A percentile compares a stretch with the other conserved stretches of the same genome.
These are phyloP conservation scores for Sporothrix mexicana DNA, from an alignment of 2,329 filamentous ascomycete genomes.

Conservation along the genomic window DNA sequence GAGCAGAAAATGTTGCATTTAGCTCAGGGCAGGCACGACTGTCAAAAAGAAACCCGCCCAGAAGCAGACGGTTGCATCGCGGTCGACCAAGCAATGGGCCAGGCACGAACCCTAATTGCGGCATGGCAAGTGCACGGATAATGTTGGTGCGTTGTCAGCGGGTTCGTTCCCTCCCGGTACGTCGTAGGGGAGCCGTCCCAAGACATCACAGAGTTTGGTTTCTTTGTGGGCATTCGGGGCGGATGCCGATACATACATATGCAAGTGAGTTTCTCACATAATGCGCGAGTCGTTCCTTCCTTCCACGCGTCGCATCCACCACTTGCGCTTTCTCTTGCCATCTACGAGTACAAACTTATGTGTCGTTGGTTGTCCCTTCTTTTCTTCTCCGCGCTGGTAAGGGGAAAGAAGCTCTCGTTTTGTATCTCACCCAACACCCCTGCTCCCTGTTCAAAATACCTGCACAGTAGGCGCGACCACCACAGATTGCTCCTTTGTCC, in stretches of 20 bases:
- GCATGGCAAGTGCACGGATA: constrained; percentile 23
- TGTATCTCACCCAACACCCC: not conserved
- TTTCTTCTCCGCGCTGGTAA: constrained; percentile 21
- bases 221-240: constrained; percentile 23
- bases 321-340: not conserved
- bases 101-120: constrained; percentile 23
- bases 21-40: constrained; percentile 10
- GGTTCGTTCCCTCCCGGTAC: constrained; percentile 29
- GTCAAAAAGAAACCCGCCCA: not conserved
- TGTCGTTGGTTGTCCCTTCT: not conserved
- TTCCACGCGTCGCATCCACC: not conserved
- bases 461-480: constrained; percentile 11
- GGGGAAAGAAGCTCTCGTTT: not conserved
- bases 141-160: constrained; percentile 13
- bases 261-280: not conserved
- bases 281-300: not conserved
- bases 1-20: not conserved
- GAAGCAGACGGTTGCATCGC: constrained; percentile 1
- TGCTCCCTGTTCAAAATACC: not conserved
- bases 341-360: too few relatives aligned
- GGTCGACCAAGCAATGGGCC: constrained; percentile 17
- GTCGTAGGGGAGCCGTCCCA: constrained; percentile 25
- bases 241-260: constrained; percentile 25
- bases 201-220: constrained; percentile 25
- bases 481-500: constrained; percentile 16